phyloP scores from a whole-genome alignment of 2,329 filamentous ascomycete species.

The Curvularia spicifera region DNA sequence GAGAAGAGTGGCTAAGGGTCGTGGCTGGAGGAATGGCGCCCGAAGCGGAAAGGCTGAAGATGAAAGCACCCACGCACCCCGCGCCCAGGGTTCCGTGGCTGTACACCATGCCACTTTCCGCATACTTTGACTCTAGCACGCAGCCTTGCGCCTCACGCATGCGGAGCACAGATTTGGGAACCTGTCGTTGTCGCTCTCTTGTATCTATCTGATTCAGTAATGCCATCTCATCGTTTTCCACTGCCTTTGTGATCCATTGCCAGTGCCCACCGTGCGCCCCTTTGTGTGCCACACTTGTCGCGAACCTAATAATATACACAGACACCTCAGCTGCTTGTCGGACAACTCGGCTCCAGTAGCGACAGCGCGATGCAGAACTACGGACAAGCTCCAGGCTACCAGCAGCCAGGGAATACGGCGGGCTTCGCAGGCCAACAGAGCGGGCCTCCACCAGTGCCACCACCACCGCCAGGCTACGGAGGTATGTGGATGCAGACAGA shows the following conservation, averaged over 20 bases:
- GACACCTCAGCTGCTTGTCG: constrained; percentile 18
- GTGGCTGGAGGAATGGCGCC: not conserved
- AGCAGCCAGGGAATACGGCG: constrained; percentile 41
- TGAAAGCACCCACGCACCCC: constrained; percentile 1
- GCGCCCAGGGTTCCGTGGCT: constrained; percentile 22
- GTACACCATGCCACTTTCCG: constrained; percentile 25
- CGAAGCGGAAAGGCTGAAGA: constrained; percentile 3
- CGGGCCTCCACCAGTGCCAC: constrained; percentile 20
- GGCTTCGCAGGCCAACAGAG: constrained; percentile 36
- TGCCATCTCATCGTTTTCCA: constrained; percentile 6
- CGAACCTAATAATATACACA: constrained; percentile 25
- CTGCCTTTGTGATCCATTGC: constrained; percentile 15
- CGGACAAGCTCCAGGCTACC: constrained; percentile 35
- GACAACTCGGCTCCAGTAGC: constrained; percentile 5
- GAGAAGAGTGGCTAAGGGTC: not conserved
- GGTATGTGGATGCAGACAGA: constrained; percentile 23
- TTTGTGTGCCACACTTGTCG: constrained; percentile 12
- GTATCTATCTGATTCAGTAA: constrained; percentile 10
- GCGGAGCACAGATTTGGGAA: constrained; percentile 16
- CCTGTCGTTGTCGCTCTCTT: constrained; percentile 19
- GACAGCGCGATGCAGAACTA: constrained; percentile 43
- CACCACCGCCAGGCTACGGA: constrained; percentile 40
- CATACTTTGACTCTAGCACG: constrained; percentile 29
- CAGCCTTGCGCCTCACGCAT: constrained; percentile 34
- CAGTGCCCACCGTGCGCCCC: constrained; percentile 19